A percentile compares a stretch with the other conserved stretches of the same genome.
These are phyloP conservation scores for Boletus barrowsii DNA, from an alignment of 768 basidiomycete genomes.

Conservation along the genomic window DNA sequence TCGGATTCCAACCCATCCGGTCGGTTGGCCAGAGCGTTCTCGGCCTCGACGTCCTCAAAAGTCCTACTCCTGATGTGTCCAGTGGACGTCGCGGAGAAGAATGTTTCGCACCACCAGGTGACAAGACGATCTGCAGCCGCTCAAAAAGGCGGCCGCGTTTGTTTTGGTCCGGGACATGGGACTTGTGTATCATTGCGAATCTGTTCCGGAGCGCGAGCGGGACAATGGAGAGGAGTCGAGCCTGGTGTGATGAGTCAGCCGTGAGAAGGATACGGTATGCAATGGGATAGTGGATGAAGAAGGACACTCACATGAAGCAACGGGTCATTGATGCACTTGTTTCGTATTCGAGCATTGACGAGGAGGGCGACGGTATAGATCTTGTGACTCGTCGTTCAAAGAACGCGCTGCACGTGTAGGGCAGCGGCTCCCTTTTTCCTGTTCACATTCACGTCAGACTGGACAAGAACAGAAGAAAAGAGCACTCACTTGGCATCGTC, in stretches of 20 bases:
- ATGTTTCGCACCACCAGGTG: constrained; percentile 81
- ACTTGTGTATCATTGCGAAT: constrained; percentile 79
- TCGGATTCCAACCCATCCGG: constrained; percentile 40
- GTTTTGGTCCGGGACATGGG: constrained; percentile 72
- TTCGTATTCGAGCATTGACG: constrained; percentile 69
- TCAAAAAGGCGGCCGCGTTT: constrained; percentile 89
- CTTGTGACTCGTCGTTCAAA: constrained; percentile 83
- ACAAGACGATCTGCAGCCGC: constrained; percentile 67
- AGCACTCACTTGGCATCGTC: constrained; percentile 45
- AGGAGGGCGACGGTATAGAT: constrained; percentile 84
- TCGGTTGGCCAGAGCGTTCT: constrained; percentile 28
- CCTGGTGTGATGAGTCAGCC: constrained; percentile 45
- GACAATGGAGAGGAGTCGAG: constrained; percentile 81
- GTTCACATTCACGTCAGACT: constrained; percentile 33
- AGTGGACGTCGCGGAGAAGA: constrained; percentile 57
- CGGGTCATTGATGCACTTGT: constrained; percentile 79
- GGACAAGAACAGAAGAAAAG: neutral
- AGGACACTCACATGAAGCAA: constrained; percentile 68
- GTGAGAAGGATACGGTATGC: neutral
- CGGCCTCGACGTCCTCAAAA: constrained; percentile 67
- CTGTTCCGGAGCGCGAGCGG: constrained; percentile 78
- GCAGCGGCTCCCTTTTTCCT: constrained; percentile 41
- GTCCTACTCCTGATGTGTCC: constrained; percentile 75
- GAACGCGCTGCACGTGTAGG: constrained; percentile 63
- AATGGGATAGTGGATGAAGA: neutral